A percentile compares a stretch with the other conserved stretches of the same genome.
phyloP scores from a whole-genome alignment of 257 asterid species.

The Plantago ovata region DNA sequence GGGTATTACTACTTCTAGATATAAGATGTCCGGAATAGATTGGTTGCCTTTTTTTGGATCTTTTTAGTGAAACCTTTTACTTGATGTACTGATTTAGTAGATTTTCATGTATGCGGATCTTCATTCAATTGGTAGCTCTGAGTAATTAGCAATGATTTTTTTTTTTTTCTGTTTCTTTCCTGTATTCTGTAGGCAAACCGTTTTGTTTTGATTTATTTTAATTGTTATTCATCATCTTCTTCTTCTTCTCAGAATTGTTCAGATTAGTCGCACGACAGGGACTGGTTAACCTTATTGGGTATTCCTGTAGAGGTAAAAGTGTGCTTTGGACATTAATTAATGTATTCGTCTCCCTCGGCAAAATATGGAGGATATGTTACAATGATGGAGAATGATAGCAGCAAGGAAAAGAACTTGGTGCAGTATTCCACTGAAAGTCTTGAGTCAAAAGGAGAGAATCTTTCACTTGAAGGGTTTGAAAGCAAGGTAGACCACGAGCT shows the following conservation, averaged over 20 bases:
- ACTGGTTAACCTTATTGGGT: neutral
- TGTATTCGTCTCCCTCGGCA: conserved; percentile 29
- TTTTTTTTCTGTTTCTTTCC: too few species aligned
- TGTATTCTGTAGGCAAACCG: neutral
- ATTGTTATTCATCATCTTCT: too few species aligned
- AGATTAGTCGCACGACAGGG: neutral
- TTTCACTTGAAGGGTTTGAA: conserved; percentile 20
- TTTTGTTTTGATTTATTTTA: neutral
- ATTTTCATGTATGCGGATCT: too few species aligned
- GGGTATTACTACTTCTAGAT: too few species aligned
- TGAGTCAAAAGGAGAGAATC: conserved; percentile 29
- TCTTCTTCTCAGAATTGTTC: conserved; percentile 23
- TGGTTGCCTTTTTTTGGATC: too few species aligned
- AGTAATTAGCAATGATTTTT: too few species aligned
- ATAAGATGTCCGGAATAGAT: too few species aligned
- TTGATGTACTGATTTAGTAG: too few species aligned
- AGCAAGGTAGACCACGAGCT: conserved; percentile 26
- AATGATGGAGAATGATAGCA: conserved; percentile 30
- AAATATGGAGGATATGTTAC: conserved; percentile 39
- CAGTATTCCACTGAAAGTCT: conserved; percentile 27
- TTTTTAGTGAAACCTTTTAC: too few species aligned
- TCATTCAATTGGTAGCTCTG: too few species aligned
- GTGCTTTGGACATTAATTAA: conserved; percentile 2
- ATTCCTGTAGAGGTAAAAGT: neutral
- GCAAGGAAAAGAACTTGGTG: conserved; percentile 28